Base-by-base conservation (phyloP, 176 grass and related monocot genomes). In the Hyparrhenia diplandra region DNA sequence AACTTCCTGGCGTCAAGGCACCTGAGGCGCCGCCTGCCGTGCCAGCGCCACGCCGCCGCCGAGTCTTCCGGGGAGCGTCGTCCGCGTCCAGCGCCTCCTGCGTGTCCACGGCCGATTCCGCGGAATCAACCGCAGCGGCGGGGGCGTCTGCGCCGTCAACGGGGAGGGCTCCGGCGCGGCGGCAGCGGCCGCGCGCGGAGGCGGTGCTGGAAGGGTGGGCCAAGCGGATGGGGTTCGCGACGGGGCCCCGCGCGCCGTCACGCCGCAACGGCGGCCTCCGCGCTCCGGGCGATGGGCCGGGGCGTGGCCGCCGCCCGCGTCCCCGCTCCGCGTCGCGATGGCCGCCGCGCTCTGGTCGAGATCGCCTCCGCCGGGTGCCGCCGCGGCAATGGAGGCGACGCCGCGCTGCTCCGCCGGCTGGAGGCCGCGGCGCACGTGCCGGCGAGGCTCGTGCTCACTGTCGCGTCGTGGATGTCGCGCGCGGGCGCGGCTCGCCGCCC, bases 1-100 rank as follows among this genome's bases (percentile, higher is more conserved):
- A 98, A 95, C 81, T 98, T 98, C 77, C 95, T 98, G 32, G 92
- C 93, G 13, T 89, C 92, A 2, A 80, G 95, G 57, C 94, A 97
- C 85, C 49, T 75, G 16, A 86, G 94, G 9, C 88, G 86, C 57
- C 88, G 84, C 47, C 20, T 71, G n/a, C 55, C 55, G n/a, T n/a
- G n/a, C n/a, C n/a, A n/a, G 55, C n/a, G n/a, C 21, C 2, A 6
- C 2, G 77, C 7, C 8, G 60, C 7, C n/a, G 67, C 1, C n/a
- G n/a, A n/a, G n/a, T n/a, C n/a, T 8, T 18, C 36, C 10, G 30
- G 45, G 5, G 61, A 10, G 49, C 64, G 41, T 82, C 84, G 4
- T 16, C 21, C n/a, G 9, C 54, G 54, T 59, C 55, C 25, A 62
- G 57, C 31, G 46, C 61, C 21, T 90, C 90, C 7, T 88, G 90